Conservation (phyloP, 306 rosid genomes). For the Prosopis cineraria region DNA sequence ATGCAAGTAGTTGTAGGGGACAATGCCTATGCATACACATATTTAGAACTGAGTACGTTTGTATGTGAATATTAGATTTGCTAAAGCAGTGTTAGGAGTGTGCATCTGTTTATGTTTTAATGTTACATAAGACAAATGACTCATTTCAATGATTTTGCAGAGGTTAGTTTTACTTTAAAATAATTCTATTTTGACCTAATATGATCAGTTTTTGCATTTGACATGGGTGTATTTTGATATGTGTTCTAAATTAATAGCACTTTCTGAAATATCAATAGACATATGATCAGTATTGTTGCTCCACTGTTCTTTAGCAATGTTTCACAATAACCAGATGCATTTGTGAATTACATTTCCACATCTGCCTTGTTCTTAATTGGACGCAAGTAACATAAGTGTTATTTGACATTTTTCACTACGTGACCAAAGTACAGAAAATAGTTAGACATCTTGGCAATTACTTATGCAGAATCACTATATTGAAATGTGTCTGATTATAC, state of each 20-base stretch:
- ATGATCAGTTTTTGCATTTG: neutral
- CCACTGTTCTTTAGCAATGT: neutral
- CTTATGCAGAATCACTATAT: neutral
- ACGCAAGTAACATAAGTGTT: neutral
- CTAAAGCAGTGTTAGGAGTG: neutral
- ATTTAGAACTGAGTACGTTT: neutral
- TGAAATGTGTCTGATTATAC: neutral
- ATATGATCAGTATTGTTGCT: neutral
- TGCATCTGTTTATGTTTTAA: neutral
- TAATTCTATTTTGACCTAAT: neutral
- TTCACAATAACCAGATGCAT: neutral
- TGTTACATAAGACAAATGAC: neutral
- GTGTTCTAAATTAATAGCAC: too few relatives aligned
- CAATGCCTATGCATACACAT: neutral
- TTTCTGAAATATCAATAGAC: neutral
- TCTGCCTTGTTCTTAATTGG: neutral
- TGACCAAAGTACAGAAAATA: constrained; percentile 4
- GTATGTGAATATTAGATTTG: neutral
- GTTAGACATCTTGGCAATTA: neutral
- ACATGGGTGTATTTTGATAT: neutral
- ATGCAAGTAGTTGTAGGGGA: neutral
- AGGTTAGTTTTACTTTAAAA: constrained; percentile 5
- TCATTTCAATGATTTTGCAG: neutral
- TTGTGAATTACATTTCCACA: neutral
- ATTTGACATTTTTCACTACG: neutral